Conservation (phyloP, 2,329 filamentous ascomycete species). For the Nothomitra cinnamomea region DNA sequence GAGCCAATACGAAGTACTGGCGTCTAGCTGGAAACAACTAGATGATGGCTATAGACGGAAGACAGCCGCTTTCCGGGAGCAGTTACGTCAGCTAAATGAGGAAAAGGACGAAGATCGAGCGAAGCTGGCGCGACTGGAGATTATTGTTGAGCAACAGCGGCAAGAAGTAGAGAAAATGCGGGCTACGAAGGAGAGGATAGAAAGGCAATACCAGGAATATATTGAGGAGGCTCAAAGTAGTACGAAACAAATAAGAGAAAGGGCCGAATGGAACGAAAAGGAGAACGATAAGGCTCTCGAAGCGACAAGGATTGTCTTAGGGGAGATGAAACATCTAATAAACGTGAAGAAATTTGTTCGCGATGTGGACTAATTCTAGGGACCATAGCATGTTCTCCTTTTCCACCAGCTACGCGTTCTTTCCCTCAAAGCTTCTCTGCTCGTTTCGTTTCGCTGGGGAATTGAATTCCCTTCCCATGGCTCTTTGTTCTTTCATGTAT, state of each 20-base stretch:
- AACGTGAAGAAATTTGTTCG: constrained; percentile 4
- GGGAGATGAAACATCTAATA: constrained; percentile 1
- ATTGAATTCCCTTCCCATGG: neutral
- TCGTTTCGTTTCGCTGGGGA: too few relatives aligned
- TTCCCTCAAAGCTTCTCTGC: neutral
- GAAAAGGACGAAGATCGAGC: constrained; percentile 5
- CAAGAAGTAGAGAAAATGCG: constrained; percentile 6
- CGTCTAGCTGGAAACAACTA: constrained; percentile 6
- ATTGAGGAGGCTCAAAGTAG: constrained; percentile 2
- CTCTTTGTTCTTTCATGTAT: neutral
- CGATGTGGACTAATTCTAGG: neutral
- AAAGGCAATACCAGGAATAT: constrained; percentile 1
- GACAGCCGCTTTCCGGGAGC: neutral
- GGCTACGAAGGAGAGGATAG: neutral
- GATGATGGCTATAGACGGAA: constrained; percentile 6
- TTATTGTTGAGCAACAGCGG: constrained; percentile 6
- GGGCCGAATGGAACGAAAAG: constrained; percentile 6
- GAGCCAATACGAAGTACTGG: constrained; percentile 5
- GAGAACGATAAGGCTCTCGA: constrained; percentile 1
- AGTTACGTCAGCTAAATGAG: neutral
- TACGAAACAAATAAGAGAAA: constrained; percentile 1
- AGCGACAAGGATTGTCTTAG: constrained; percentile 5
- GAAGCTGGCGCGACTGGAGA: constrained; percentile 6
- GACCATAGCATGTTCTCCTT: neutral
- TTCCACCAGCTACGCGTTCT: neutral